phyloP scores from a whole-genome alignment of 2,329 filamentous ascomycete genomes.

The Exophiala aquamarina region DNA sequence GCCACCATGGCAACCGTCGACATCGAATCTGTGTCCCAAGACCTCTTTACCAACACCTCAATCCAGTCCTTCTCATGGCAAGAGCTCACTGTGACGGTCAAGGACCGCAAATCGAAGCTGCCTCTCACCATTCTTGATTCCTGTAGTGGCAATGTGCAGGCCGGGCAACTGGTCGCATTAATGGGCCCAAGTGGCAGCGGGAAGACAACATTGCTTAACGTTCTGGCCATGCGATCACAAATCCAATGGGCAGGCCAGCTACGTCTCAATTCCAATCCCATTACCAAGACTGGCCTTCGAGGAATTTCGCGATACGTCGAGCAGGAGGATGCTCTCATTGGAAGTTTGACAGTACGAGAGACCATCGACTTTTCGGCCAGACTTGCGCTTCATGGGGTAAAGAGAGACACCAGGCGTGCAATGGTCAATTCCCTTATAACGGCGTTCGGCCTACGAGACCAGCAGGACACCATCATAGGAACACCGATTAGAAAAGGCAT shows the following conservation, averaged over 20 bases:
- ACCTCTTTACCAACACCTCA: constrained; percentile 52
- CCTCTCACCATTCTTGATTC: constrained; percentile 63
- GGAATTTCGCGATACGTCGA: constrained; percentile 76
- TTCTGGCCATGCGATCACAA: constrained; percentile 66
- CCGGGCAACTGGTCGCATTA: constrained; percentile 67
- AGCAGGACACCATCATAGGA: constrained; percentile 71
- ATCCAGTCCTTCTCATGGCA: constrained; percentile 68
- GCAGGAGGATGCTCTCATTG: constrained; percentile 82
- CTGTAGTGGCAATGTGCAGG: constrained; percentile 64
- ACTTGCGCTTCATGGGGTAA: constrained; percentile 57
- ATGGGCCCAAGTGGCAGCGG: constrained; percentile 77
- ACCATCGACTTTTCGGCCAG: constrained; percentile 76
- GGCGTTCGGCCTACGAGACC: constrained; percentile 70
- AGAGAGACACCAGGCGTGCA: constrained; percentile 58
- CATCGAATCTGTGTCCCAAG: too few relatives aligned
- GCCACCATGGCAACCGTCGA: too few relatives aligned
- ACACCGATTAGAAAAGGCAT: constrained; percentile 82
- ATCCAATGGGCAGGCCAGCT: constrained; percentile 55
- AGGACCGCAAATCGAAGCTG: constrained; percentile 66
- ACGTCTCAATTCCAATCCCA: constrained; percentile 62
- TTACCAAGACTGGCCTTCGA: constrained; percentile 59
- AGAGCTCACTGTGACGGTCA: constrained; percentile 68
- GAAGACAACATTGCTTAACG: constrained; percentile 82
- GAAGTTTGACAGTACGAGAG: constrained; percentile 75
- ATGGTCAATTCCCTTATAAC: constrained; percentile 67